A percentile compares a stretch with the other conserved stretches of the same genome.
Conservation (phyloP, 140 eudicot genomes). For the Bidens hawaiensis region DNA sequence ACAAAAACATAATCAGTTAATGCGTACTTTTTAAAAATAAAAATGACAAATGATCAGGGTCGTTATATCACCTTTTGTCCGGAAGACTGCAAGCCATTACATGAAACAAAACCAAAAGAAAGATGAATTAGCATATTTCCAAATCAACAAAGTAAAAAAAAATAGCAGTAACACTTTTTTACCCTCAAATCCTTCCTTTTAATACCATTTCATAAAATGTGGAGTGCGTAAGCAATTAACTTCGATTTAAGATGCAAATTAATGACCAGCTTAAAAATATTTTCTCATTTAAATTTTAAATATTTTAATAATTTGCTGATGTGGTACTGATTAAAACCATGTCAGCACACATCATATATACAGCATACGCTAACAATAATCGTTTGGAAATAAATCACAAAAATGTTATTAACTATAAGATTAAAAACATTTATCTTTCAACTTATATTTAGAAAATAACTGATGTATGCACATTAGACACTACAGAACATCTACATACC, state of each 20-base stretch:
- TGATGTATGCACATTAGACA: background rate
- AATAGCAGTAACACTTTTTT: no score
- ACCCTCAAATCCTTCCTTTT: no score
- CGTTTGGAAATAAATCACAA: no score
- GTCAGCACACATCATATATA: no score
- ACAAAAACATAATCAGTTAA: background rate
- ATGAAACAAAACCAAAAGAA: background rate
- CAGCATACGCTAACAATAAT: background rate
- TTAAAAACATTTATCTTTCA: no score
- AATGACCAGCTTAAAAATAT: background rate
- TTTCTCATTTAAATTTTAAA: background rate
- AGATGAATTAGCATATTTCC: slow-evolving; percentile 9
- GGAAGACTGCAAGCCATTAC: slow-evolving; percentile 44
- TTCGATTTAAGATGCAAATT: background rate
- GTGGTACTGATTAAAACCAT: background rate
- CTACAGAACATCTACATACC: no score
- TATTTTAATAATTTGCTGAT: background rate
- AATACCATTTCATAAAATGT: no score
- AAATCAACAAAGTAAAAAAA: background rate
- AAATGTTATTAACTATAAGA: no score
- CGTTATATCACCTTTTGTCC: slow-evolving; percentile 42
- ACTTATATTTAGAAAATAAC: no score
- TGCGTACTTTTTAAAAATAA: background rate
- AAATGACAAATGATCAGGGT: background rate
- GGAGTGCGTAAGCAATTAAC: background rate